Evolutionary conservation across 164 flowering plant species (phyloP), one percentile per base, ranked within the genome.

Genomic region (Sextonia rubra): DNA sequence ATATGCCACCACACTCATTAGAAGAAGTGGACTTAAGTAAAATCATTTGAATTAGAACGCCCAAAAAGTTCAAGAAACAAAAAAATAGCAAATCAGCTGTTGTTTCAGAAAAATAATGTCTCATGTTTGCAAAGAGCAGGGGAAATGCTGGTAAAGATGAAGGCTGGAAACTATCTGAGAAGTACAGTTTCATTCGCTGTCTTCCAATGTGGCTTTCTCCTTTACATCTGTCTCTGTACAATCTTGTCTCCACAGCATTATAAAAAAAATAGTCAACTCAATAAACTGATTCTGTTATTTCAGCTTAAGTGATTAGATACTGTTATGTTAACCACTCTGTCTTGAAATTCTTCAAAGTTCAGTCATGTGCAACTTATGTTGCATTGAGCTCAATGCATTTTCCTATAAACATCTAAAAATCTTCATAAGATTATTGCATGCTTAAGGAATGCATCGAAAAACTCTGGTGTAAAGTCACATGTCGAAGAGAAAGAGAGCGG

Each of bases 401-500:
- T 18, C 58, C n/a, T 37, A 7, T 4, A 18, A 18, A 17, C 58
- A 52, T 15, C 58, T 17, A 52, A 4, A n/a, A n/a, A 52, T 52
- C 58, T 15, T 25, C 18, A 12, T 61, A 25, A 23, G 12, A 61
- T 61, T 22, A 61, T 12, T 61, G 30, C 25, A 25, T 15, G n/a
- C n/a, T 52, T 20, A 52, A 52, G 58, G n/a, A 52, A 61, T 61
- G 64, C 64, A 61, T 61, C 22, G 64, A 20, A n/a, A n/a, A 61
- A 22, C 64, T 30, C 37, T 15, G 2, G 20, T 27, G 24, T 77
- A 76, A 37, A 74, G 80, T 60, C 65, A 29, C 23, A 63, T 70
- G 24, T 82, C 85, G 22, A 89, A 74, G 47, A 91, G 89, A 76
- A 91, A 91, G 26, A 47, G 65, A 27, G 98, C 98, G 2, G 99